phyloP scores from a whole-genome alignment of 805 yeast genomes.

The Sugiyamaella boreocaroliniensis region DNA sequence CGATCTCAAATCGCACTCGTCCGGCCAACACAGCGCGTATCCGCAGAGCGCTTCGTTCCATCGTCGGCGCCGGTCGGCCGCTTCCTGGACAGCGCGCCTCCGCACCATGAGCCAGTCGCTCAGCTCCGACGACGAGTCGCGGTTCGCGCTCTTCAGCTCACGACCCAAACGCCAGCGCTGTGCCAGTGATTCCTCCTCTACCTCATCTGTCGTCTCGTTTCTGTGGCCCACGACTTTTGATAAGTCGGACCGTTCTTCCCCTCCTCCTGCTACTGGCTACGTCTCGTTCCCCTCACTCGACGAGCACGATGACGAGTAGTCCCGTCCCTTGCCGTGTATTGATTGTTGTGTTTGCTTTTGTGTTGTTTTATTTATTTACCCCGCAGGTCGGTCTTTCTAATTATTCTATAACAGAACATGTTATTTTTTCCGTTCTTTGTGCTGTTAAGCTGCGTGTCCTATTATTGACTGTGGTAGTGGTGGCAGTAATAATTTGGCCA shows the following conservation, averaged over 20 bases:
- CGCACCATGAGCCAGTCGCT: neutral
- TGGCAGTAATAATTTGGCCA: no score
- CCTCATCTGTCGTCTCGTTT: neutral
- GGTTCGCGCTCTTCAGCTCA: neutral
- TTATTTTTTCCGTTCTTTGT: no score
- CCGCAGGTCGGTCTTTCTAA: no score
- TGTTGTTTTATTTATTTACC: no score
- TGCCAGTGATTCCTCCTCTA: neutral
- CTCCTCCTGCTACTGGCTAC: slow-evolving; percentile 1
- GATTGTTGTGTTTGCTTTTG: neutral
- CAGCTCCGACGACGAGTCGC: neutral
- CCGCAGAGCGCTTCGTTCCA: neutral
- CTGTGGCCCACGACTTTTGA: neutral
- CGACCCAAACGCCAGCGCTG: neutral
- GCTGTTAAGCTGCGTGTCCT: no score
- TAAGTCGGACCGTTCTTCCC: neutral
- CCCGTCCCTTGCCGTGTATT: no score
- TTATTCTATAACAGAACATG: no score
- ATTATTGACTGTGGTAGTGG: no score
- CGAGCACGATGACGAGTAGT: slow-evolving; percentile 1
- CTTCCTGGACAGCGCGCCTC: neutral
- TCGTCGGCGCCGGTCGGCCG: neutral
- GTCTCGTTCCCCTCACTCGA: slow-evolving; percentile 13
- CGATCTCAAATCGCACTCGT: neutral
- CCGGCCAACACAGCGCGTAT: neutral